These are phyloP conservation scores for Geoglossum glabrum DNA, from an alignment of 495 filamentous ascomycete genomes.

Conservation along the genomic window DNA sequence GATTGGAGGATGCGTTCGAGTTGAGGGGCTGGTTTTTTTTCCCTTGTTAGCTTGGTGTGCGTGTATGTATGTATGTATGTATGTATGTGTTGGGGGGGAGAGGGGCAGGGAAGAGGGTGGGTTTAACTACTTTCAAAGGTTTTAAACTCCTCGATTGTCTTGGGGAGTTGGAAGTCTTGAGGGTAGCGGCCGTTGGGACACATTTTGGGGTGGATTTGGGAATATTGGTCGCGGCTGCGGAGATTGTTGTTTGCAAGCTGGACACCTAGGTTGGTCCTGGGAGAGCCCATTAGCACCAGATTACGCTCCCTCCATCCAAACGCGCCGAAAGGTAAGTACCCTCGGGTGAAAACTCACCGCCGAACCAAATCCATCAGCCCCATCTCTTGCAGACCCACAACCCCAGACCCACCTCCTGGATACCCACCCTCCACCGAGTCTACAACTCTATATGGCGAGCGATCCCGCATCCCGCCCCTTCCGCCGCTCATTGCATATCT, in stretches of 20 bases:
- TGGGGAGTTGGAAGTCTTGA: conserved; percentile 12
- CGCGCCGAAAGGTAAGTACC: not conserved
- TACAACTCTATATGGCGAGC: not conserved
- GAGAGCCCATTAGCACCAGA: not conserved
- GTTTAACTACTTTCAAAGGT: conserved; percentile 15
- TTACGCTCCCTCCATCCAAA: not conserved
- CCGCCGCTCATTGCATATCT: not conserved
- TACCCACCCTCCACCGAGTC: too few species aligned
- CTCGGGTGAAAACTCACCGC: not conserved
- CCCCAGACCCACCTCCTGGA: not conserved
- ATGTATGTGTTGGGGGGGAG: too few species aligned
- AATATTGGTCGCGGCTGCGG: conserved; percentile 6
- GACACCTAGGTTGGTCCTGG: conserved; percentile 18
- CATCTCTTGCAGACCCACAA: not conserved
- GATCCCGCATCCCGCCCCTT: not conserved
- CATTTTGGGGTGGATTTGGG: conserved; percentile 20
- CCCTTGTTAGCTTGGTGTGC: conserved; percentile 1
- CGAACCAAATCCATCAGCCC: not conserved
- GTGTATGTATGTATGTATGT: not conserved
- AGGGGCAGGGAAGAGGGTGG: conserved; percentile 4
- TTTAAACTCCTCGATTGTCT: conserved; percentile 15
- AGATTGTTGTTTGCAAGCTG: conserved; percentile 17
- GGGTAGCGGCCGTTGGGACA: conserved; percentile 16
- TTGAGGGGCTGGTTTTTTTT: conserved; percentile 4
- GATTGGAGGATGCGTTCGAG: conserved; percentile 18